A percentile compares a stretch with the other conserved stretches of the same genome.
phyloP scores from a whole-genome alignment of 1,284 basidiomycete species.

The Agroathelia rolfsii region DNA sequence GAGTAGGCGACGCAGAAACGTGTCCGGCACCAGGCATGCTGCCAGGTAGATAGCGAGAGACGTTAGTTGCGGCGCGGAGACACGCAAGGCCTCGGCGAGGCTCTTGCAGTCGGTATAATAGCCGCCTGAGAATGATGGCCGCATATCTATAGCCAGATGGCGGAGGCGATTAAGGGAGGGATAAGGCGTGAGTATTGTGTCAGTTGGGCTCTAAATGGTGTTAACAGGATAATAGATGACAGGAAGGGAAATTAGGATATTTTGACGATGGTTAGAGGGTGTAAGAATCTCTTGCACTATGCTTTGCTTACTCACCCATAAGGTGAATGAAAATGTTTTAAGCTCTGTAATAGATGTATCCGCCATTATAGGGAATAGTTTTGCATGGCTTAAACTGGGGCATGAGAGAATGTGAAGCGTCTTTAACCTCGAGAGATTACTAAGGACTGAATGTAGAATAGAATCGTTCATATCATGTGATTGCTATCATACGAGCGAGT shows the following conservation, averaged over 20 bases:
- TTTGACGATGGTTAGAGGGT: background rate
- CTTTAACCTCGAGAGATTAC: too few relatives aligned
- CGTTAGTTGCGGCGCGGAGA: conserved; percentile 28
- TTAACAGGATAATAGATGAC: conserved; percentile 3
- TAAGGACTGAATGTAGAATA: too few relatives aligned
- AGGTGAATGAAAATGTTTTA: too few relatives aligned
- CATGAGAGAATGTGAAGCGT: too few relatives aligned
- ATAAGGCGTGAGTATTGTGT: too few relatives aligned
- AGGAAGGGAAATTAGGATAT: conserved; percentile 3
- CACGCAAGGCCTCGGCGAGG: conserved; percentile 24
- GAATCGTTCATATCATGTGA: too few relatives aligned
- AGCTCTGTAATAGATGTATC: too few relatives aligned
- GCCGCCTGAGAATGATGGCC: conserved; percentile 22
- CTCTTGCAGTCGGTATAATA: conserved; percentile 27
- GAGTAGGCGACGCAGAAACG: conserved; percentile 34
- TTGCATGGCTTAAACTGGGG: too few relatives aligned
- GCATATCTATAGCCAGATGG: conserved; percentile 45
- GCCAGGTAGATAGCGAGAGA: conserved; percentile 43
- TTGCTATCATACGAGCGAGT: too few relatives aligned
- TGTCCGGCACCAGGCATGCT: conserved; percentile 28
- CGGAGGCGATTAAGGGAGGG: conserved; percentile 34
- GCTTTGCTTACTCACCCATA: too few relatives aligned
- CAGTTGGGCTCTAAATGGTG: too few relatives aligned
- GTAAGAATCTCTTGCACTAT: conserved; percentile 8
- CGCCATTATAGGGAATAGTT: too few relatives aligned